A percentile compares a stretch with the other conserved stretches of the same genome.
Evolutionary conservation across 2,329 filamentous ascomycete genomes (phyloP).

Genomic region (Nemania serpens): DNA sequence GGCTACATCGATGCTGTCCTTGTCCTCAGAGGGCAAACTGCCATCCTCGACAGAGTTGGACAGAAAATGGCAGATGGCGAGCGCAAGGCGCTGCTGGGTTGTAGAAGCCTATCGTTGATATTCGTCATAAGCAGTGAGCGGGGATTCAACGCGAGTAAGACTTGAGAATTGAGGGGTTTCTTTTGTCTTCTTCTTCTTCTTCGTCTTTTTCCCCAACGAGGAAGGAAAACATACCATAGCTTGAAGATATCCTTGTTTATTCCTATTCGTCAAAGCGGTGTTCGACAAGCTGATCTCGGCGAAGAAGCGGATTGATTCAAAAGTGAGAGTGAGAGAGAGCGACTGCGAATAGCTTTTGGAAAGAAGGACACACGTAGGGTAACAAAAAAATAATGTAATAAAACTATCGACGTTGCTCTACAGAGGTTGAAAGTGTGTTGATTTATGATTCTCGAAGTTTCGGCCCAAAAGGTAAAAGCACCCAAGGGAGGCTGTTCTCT

Average conservation of each 20-base stretch:
- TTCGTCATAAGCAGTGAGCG: neutral
- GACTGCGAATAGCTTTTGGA: too few relatives aligned
- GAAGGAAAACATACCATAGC: neutral
- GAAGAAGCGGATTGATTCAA: neutral
- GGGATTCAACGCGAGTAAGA: neutral
- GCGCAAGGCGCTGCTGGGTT: constrained; percentile 83
- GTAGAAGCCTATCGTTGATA: constrained; percentile 47
- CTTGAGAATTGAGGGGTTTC: too few relatives aligned
- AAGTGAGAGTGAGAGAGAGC: too few relatives aligned
- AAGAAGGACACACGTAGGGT: too few relatives aligned
- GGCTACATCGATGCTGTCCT: constrained; percentile 92
- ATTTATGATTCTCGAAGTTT: constrained; percentile 21
- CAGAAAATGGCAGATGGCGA: constrained; percentile 97
- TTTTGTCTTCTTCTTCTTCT: too few relatives aligned
- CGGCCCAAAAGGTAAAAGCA: constrained; percentile 10
- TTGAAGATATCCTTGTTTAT: neutral
- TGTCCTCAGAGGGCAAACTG: constrained; percentile 84
- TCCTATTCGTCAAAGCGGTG: neutral
- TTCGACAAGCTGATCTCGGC: too few relatives aligned
- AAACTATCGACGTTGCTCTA: too few relatives aligned
- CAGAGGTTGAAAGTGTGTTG: neutral
- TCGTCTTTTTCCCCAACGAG: too few relatives aligned
- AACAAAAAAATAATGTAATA: too few relatives aligned
- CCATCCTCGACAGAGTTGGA: constrained; percentile 83
- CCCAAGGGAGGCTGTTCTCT: too few relatives aligned